These are phyloP conservation scores for Fraxinus sp. DNA, from an alignment of 305 asterid species.

Conservation along the genomic window DNA sequence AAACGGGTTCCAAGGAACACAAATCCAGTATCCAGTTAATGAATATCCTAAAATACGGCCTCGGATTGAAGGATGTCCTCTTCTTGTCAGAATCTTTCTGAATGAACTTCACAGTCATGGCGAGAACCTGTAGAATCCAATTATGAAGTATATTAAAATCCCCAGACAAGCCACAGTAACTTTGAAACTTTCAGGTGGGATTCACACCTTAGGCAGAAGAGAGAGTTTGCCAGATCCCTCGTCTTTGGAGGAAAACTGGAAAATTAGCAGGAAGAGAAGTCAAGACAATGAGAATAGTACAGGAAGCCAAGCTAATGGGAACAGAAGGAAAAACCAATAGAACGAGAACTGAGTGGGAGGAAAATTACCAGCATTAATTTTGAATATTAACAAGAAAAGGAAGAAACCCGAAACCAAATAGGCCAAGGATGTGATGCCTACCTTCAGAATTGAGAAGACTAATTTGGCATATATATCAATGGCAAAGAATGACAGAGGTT, in stretches of 20 bases:
- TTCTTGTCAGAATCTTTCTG: constrained; percentile 85
- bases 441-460: constrained; percentile 88
- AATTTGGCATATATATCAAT: constrained; percentile 86
- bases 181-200: constrained; percentile 5
- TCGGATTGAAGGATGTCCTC: constrained; percentile 67
- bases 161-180: constrained; percentile 13
- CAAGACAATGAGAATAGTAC: constrained; percentile 16
- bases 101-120: constrained; percentile 73
- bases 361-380: constrained; percentile 2
- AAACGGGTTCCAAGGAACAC: constrained; percentile 82
- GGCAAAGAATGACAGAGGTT: constrained; percentile 86
- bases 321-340: not conserved
- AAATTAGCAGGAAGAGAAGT: constrained; percentile 24
- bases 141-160: constrained; percentile 2
- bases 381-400: not conserved
- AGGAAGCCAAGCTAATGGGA: not conserved
- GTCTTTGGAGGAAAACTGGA: constrained; percentile 77
- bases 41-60: constrained; percentile 92
- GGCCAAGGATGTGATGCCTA: constrained; percentile 27
- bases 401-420: not conserved
- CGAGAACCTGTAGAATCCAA: constrained; percentile 63
- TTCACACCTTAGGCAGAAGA: constrained; percentile 78
- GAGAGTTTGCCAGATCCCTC: constrained; percentile 69
- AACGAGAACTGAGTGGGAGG: not conserved
- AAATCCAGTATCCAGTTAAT: constrained; percentile 87